Evolutionary conservation across 495 filamentous ascomycete genomes (phyloP).

Genomic region (Corynascus novoguineensis): DNA sequence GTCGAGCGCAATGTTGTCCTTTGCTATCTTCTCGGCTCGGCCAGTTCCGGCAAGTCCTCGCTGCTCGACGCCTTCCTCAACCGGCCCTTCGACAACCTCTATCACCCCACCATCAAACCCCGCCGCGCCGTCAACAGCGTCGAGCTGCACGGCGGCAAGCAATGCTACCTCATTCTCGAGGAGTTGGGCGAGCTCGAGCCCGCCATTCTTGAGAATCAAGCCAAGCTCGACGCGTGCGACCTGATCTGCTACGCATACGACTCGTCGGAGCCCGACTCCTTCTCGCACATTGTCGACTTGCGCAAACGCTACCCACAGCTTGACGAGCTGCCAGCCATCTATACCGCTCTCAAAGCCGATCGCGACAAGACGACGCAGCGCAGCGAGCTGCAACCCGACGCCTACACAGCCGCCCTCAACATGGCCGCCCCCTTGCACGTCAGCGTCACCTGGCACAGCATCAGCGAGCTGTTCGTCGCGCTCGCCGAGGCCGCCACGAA

Average conservation of each 20-base stretch:
- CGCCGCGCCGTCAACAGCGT: conserved; percentile 93
- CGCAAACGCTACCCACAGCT: conserved; percentile 72
- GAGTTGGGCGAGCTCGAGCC: conserved; percentile 95
- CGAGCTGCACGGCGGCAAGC: conserved; percentile 90
- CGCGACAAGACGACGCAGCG: conserved; percentile 90
- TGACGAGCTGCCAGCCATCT: conserved; percentile 81
- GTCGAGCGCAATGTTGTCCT: conserved; percentile 95
- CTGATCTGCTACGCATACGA: conserved; percentile 94
- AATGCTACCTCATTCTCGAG: conserved; percentile 92
- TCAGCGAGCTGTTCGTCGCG: conserved; percentile 83
- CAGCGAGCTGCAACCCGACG: conserved; percentile 84
- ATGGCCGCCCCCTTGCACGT: conserved; percentile 90
- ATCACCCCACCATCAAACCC: conserved; percentile 91
- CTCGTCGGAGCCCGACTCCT: conserved; percentile 91
- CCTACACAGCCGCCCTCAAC: conserved; percentile 72
- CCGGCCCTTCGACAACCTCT: conserved; percentile 76
- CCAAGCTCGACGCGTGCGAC: conserved; percentile 88
- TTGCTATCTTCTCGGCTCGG: conserved; percentile 84
- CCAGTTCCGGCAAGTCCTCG: conserved; percentile 79
- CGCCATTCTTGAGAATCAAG: conserved; percentile 85
- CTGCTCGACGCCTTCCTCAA: conserved; percentile 88
- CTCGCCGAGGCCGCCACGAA: conserved; percentile 84
- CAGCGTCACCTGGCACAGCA: conserved; percentile 83
- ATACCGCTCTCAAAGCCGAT: conserved; percentile 90
- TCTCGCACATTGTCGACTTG: conserved; percentile 80